Base-by-base conservation (phyloP, 805 yeast species). In the Kazachstania viticola region DNA sequence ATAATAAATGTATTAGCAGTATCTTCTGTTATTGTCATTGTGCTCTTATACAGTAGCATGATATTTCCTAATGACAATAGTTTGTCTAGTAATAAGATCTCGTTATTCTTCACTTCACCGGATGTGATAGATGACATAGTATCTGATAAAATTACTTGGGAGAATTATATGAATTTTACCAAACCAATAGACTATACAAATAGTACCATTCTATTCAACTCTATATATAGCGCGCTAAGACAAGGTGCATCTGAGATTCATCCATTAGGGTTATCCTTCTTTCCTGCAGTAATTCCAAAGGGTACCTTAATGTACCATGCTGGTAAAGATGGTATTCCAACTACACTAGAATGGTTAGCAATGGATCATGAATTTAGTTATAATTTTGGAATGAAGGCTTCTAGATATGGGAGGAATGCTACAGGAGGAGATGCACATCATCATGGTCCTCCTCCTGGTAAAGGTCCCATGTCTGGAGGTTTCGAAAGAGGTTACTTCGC, bases 341-440 rank as follows among this genome's bases (percentile, higher is more conserved):
- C 47, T 0, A 45, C 58, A 16, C 63, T 63, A 21, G 81, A 75
- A 46, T 75, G 82, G 81, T 53, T 72, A 9, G 82, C 81, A 1
- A 58, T 74, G 66, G 78, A 74, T 45, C 67, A 61, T 39, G 80
- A 75, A 42, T 74, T 74, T 50, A 69, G 77, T 39, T 71, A 66
- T 38, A 52, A 48, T 36, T 74, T 73, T 56, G 64, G 67, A 4
- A 27, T 41, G 13, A 44, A 44, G 35, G 36, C 28, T 32, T 28
- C 31, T 29, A 25, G 48, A 31, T 34, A 42, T 30, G 55, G 54
- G 19, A 42, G 51, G 21, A 42, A 37, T 25, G 33, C 32, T 29
- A 19, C 32, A 11, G 22, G 22, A 19, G 22, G 22, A 23, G 15
- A 21, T 6, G 30, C 41, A 31, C 24, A 28, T 6, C 8, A 18